Base-by-base conservation (phyloP, 129 eudicot species). In the Rutidosis leptorrhynchoides region DNA sequence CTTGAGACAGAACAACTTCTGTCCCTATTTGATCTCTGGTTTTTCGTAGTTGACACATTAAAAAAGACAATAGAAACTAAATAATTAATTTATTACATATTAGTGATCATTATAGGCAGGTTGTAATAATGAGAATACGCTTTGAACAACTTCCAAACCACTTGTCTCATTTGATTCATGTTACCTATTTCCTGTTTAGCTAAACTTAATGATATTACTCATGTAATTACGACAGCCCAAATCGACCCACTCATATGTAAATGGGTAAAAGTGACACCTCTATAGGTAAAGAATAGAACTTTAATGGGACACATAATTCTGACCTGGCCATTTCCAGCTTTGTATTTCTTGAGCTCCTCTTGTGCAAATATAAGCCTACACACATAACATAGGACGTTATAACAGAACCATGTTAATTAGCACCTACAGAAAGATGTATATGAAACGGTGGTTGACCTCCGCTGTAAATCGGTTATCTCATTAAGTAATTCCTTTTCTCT, bases 291-390 rank as follows among this genome's bases (percentile, higher is more conserved):
- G 51, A 74, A 74, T 45, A 49, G 1, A 46, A 45, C 45, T 1
- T 26, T 52, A 24, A 24, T 7, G 26, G 19, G 58, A 20, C 5
- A 57, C 4, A 37, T 42, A 51, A 66, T 15, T 48, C 60, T 74
- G 48, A 89, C 81, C 76, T 85, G 77, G 3, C 77, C 78, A 56
- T 85, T 82, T 65, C 86, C 96, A 45, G 81, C 73, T 77, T 80
- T 92, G 42, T 83, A 77, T 62, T 82, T 92, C 46, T 83, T 87
- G 70, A 88, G 95, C 83, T 93, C 96, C 52, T 88, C 96, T 65
- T 93, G 89, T 29, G 83, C 78, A 76, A 74, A 65, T 60, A 80
- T 64, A 20, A 93, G 84, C 86, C 98, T 93, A 49, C 26, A 73
- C 12, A 32, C 51, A 48, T 12, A 59, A 35, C 26, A 59, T 17